Evolutionary conservation across 441 rosid genomes (phyloP), one percentile per base, ranked within the genome.

Genomic region (Biscutella laevigata): DNA sequence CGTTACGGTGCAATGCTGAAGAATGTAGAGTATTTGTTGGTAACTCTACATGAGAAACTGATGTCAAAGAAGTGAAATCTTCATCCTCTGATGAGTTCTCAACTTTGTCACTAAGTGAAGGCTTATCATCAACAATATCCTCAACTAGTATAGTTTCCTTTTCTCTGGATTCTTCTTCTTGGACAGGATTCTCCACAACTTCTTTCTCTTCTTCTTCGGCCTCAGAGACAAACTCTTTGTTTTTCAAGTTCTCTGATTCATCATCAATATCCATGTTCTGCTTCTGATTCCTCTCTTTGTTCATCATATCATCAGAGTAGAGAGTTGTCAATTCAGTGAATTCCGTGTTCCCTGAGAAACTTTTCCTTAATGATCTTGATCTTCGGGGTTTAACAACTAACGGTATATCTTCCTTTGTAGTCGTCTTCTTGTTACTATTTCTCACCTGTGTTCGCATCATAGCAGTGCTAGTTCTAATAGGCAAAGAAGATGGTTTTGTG

Each of bases 401-500:
- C 22, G 40, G 59, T 28, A 55, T 19, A 28, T 85, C 96, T 47
- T 85, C 91, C 45, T 30, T 72, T 33, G 64, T 55, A 61, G 69
- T 82, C n/a, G n/a, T n/a, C 86, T 81, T 92, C 80, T 77, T 82
- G 64, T 77, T 78, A 43, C 72, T 65, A 65, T 55, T 69, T 75
- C 86, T 79, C 45, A 44, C 71, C 61, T 77, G 98, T 27, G 78
- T 43, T 39, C 82, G 80, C 37, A 44, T 42, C 37, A 38, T 13
- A 8, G 68, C 21, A 47, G 45, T 57, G 30, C 71, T 53, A 26
- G 47, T 68, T 76, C 81, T 92, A 57, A 77, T 65, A 62, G 72
- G 67, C 34, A 81, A 78, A 37, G 82, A 69, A 69, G 71, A 78
- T 37, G 95, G 83, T 46, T 79, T 92, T 44, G 96, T 79, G 73